phyloP scores from a whole-genome alignment of 805 yeast genomes.

The Priceomyces castillae region DNA sequence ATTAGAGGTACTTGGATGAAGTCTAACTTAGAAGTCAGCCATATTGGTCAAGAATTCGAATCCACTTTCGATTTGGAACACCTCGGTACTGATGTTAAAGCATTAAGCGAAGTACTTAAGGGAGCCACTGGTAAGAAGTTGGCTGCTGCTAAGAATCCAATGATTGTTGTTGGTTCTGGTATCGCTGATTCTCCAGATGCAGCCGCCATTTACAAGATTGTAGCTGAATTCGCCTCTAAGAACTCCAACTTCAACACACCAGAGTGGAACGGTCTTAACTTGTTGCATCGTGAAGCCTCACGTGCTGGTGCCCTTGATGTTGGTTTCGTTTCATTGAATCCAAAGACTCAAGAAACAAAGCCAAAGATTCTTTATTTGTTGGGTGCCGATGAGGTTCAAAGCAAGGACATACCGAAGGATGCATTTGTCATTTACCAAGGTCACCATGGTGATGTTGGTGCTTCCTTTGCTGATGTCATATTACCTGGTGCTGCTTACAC shows the following conservation, averaged over 20 bases:
- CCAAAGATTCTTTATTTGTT: slow-evolving; percentile 78
- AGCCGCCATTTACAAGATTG: slow-evolving; percentile 52
- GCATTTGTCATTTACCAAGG: slow-evolving; percentile 90
- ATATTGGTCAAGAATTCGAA: slow-evolving; percentile 74
- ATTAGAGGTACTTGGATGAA: slow-evolving; percentile 79
- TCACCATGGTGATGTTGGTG: slow-evolving; percentile 89
- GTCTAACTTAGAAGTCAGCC: slow-evolving; percentile 62
- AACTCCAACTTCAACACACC: slow-evolving; percentile 58
- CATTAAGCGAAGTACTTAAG: slow-evolving; percentile 55
- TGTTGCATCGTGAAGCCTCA: slow-evolving; percentile 83
- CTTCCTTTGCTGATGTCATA: slow-evolving; percentile 82
- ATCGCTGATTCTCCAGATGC: slow-evolving; percentile 68
- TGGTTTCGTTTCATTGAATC: slow-evolving; percentile 62
- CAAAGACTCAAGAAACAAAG: slow-evolving; percentile 43
- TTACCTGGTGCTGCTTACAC: slow-evolving; percentile 89
- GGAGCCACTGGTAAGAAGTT: slow-evolving; percentile 72
- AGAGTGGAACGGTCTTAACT: slow-evolving; percentile 79
- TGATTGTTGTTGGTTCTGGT: slow-evolving; percentile 80
- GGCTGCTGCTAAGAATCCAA: slow-evolving; percentile 64
- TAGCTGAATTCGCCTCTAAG: slow-evolving; percentile 60
- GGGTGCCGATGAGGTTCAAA: slow-evolving; percentile 79
- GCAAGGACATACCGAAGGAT: slow-evolving; percentile 71
- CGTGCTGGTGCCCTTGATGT: slow-evolving; percentile 83
- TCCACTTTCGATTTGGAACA: slow-evolving; percentile 67
- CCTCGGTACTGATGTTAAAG: slow-evolving; percentile 59